Conservation (phyloP, 2,329 filamentous ascomycete genomes). For the Hypomyces rosellus region DNA sequence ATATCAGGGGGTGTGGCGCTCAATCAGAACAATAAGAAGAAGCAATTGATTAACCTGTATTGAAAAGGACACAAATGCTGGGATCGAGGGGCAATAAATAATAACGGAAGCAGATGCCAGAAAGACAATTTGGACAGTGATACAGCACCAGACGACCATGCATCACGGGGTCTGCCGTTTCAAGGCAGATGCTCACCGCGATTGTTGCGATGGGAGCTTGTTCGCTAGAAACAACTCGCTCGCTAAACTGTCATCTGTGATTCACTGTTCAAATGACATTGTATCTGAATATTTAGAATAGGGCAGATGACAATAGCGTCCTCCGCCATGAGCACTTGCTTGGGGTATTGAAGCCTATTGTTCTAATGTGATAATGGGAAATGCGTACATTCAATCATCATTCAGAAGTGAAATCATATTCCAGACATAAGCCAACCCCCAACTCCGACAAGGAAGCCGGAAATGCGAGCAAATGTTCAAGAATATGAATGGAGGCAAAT, state of each 20-base stretch:
- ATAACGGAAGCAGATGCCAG: neutral
- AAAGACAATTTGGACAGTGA: constrained; percentile 4
- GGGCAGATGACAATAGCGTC: neutral
- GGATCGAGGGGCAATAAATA: constrained; percentile 4
- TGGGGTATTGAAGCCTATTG: neutral
- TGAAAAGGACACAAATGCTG: neutral
- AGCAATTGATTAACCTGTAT: neutral
- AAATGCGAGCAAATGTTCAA: neutral
- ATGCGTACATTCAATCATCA: no score
- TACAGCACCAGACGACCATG: constrained; percentile 3
- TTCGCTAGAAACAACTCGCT: constrained; percentile 1
- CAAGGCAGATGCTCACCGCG: neutral
- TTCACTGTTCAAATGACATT: constrained; percentile 1
- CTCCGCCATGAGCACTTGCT: neutral
- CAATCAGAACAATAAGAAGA: neutral
- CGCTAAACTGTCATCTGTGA: constrained; percentile 2
- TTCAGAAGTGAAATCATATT: neutral
- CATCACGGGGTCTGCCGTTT: constrained; percentile 3
- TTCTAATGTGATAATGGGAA: no score
- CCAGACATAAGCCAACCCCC: neutral
- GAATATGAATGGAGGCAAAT: neutral
- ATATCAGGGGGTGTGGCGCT: no score
- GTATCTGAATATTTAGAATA: neutral
- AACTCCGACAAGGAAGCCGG: neutral
- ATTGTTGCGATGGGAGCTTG: neutral